Evolutionary conservation across 176 grass and related monocot genomes (phyloP).

Genomic region (Secale cereale): DNA sequence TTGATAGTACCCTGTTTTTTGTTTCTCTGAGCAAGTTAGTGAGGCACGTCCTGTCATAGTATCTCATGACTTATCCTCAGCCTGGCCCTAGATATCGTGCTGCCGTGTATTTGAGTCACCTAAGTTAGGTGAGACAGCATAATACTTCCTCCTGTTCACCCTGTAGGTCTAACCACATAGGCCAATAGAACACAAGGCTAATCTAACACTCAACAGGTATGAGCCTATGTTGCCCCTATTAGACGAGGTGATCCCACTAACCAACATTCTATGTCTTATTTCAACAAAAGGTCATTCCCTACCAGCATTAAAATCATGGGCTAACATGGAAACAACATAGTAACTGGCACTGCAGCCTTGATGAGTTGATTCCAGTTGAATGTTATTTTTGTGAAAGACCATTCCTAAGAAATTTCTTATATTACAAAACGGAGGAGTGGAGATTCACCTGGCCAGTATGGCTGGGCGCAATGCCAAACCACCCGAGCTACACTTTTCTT

Average conservation of each 20-base stretch:
- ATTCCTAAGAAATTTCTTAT: not conserved
- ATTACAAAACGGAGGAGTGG: not conserved
- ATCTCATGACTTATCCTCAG: not conserved
- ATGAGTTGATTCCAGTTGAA: not conserved
- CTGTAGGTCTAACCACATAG: not conserved
- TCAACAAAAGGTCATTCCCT: not conserved
- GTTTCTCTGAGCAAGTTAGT: not conserved
- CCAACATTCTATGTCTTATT: not conserved
- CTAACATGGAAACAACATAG: not conserved
- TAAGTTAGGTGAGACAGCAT: not conserved
- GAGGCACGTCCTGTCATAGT: not conserved
- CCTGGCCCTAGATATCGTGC: not conserved
- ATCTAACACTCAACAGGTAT: not conserved
- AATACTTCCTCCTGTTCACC: not conserved
- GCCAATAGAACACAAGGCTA: not conserved
- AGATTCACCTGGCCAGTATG: not conserved
- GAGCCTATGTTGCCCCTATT: not conserved
- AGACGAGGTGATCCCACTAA: not conserved
- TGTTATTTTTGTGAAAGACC: not conserved
- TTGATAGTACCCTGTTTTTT: not conserved
- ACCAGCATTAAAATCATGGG: not conserved
- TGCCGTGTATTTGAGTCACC: constrained; percentile 1
- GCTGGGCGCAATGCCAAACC: not conserved
- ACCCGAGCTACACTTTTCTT: not conserved
- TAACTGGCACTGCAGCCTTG: not conserved